Conservation (phyloP, 1,284 basidiomycete species). For the Cryptococcus floricola region DNA sequence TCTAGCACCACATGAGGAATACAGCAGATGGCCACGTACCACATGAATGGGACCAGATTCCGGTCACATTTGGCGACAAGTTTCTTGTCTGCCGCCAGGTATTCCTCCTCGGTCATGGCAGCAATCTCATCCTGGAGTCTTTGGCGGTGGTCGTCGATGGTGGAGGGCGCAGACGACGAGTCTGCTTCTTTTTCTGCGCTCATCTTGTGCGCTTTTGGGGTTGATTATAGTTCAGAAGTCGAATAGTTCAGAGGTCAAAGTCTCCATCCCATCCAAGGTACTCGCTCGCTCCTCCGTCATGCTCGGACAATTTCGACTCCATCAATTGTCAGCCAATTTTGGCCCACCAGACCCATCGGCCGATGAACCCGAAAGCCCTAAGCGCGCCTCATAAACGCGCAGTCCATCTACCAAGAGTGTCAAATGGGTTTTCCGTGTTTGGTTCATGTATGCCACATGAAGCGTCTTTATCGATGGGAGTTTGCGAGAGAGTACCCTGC, state of each 20-base stretch:
- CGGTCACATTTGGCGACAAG: slow-evolving; percentile 46
- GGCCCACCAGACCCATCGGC: not conserved
- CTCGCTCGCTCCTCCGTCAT: not conserved
- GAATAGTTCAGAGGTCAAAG: not conserved
- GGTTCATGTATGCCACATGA: too few relatives aligned
- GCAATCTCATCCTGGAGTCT: slow-evolving; percentile 24
- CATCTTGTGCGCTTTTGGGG: not conserved
- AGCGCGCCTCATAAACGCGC: too few relatives aligned
- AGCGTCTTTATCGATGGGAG: too few relatives aligned
- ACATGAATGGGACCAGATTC: slow-evolving; percentile 48
- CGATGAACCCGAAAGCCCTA: slow-evolving; percentile 2
- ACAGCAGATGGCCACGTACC: slow-evolving; percentile 30
- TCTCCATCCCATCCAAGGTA: not conserved
- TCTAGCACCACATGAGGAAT: slow-evolving; percentile 11
- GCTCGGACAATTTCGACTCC: not conserved
- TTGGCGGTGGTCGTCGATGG: slow-evolving; percentile 18
- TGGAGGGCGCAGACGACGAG: slow-evolving; percentile 7
- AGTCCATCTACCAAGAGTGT: too few relatives aligned
- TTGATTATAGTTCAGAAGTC: not conserved
- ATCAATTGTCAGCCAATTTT: not conserved
- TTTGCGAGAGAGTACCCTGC: too few relatives aligned
- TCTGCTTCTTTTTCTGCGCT: slow-evolving; percentile 8
- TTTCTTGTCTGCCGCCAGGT: slow-evolving; percentile 34
- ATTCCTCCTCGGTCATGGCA: slow-evolving; percentile 37
- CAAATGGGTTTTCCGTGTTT: too few relatives aligned